These are phyloP conservation scores for Neopestalotiopsis rosae DNA, from an alignment of 2,329 filamentous ascomycete genomes.

Conservation along the genomic window DNA sequence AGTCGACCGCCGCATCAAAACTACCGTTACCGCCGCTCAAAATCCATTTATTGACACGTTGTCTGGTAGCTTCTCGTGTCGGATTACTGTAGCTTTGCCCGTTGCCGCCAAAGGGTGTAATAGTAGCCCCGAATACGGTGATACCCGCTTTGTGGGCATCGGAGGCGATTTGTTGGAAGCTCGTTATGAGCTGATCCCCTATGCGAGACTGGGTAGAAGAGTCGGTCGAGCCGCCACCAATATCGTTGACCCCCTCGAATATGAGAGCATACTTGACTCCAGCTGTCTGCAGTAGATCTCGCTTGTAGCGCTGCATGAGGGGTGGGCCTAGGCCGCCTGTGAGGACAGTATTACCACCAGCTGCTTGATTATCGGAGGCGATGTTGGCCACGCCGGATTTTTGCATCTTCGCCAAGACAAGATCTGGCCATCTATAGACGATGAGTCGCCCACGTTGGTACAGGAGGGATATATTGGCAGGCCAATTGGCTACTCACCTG, in stretches of 20 bases:
- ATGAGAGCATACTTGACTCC: slow-evolving; percentile 67
- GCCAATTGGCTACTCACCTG: slow-evolving; percentile 39
- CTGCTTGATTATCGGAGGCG: slow-evolving; percentile 67
- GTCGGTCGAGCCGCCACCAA: slow-evolving; percentile 57
- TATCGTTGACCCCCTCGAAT: slow-evolving; percentile 74
- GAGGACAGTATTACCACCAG: slow-evolving; percentile 71
- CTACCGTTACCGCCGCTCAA: slow-evolving; percentile 49
- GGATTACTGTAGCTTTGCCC: slow-evolving; percentile 61
- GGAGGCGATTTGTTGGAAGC: slow-evolving; percentile 62
- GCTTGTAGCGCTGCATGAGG: slow-evolving; percentile 63
- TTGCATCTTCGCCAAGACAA: slow-evolving; percentile 58
- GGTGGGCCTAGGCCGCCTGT: slow-evolving; percentile 67
- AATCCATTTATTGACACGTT: slow-evolving; percentile 67
- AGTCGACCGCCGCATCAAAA: slow-evolving; percentile 68
- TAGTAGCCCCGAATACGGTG: slow-evolving; percentile 66
- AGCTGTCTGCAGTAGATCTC: slow-evolving; percentile 65
- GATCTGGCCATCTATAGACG: slow-evolving; percentile 57
- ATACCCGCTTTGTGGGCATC: slow-evolving; percentile 60
- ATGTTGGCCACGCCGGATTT: slow-evolving; percentile 52
- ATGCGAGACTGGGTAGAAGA: slow-evolving; percentile 51
- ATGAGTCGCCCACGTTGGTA: background rate
- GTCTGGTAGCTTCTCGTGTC: slow-evolving; percentile 59
- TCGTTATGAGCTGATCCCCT: slow-evolving; percentile 57
- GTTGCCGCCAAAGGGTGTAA: slow-evolving; percentile 64
- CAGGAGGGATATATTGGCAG: background rate